Base-by-base conservation (phyloP, 1,284 basidiomycete species). In the Acaromyces ingoldii region DNA sequence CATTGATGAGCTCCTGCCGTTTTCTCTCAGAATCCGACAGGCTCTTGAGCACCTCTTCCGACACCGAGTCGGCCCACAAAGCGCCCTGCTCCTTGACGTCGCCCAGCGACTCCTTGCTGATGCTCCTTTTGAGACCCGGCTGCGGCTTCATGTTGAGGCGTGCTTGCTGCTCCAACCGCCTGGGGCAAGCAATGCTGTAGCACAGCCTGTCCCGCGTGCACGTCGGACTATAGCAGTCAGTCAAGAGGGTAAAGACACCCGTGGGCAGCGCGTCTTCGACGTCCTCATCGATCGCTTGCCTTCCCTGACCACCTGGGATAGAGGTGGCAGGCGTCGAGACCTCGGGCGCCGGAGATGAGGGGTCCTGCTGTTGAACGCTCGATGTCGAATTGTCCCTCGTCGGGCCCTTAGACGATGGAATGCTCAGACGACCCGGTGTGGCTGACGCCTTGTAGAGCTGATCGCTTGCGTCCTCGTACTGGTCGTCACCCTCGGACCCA, bases 1-100 rank as follows among this genome's bases (percentile, higher is more conserved):
- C 95, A 75, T 98, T 98, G 79, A 99, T 97, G 28, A 91, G 90
- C 76, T 99, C 95, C 74, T 99, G 95, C 1, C 95, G 83, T 77
- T 85, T 93, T 82, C 95, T 92, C 79, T 99, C 95, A 30, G 80
- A 82, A 57, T 96, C 92, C 2, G 87, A 86, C 33, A 97, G 89
- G 67, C 86, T 89, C 67, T 93, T 90, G 37, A 89, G 85, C 36
- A 98, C 85, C 71, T 97, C 93, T 74, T 88, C 85, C 6, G 93
- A 88, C 1, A 98, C 95, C 0, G 91, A 88, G 74, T 97, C 91
- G 48, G 96, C 87, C 95, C 95, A 98, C 2, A 98, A 79, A n/a
- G 88, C 87, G 2, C 91, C 48, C 60, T 57, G 58, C 52, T 72
- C 67, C 73, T 85, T 62, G 86, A 41, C 76, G 68, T 93, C 91